Conservation (phyloP, 768 basidiomycete genomes). For the Cytidiella melzeri region DNA sequence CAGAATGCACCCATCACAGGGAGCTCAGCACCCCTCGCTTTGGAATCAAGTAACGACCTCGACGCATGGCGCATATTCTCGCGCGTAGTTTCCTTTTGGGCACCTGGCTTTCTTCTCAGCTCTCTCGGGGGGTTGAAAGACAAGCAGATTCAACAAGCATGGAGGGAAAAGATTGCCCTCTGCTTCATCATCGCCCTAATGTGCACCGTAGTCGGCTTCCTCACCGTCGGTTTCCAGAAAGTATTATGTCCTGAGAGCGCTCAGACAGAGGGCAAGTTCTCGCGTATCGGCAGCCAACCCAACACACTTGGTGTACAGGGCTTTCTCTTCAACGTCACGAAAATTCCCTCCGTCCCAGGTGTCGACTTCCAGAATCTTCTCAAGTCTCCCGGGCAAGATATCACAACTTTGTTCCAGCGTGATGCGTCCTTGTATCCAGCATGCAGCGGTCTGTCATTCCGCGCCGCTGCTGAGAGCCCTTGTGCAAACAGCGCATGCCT, state of each 20-base stretch:
- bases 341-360: slow-evolving; percentile 35
- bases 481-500: slow-evolving; percentile 64
- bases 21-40: slow-evolving; percentile 23
- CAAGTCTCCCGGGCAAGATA: slow-evolving; percentile 72
- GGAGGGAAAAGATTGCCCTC: slow-evolving; percentile 95
- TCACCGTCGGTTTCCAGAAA: slow-evolving; percentile 90
- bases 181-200: slow-evolving; percentile 81
- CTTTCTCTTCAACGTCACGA: slow-evolving; percentile 66
- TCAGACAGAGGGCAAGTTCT: slow-evolving; percentile 35
- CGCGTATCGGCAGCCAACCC: slow-evolving; percentile 44
- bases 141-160: slow-evolving; percentile 74
- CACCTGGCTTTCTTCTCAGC: slow-evolving; percentile 68
- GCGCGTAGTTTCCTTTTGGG: slow-evolving; percentile 83
- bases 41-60: slow-evolving; percentile 28
- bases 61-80: slow-evolving; percentile 81
- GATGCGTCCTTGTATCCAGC: slow-evolving; percentile 53
- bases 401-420: slow-evolving; percentile 81
- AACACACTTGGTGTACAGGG: slow-evolving; percentile 78
- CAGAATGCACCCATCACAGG: slow-evolving; percentile 40
- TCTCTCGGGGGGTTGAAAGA: slow-evolving; percentile 79
- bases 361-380: slow-evolving; percentile 57
- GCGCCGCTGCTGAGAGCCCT: slow-evolving; percentile 67
- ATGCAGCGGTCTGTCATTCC: slow-evolving; percentile 59
- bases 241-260: slow-evolving; percentile 75
- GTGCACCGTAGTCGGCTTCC: slow-evolving; percentile 80